Base-by-base conservation (phyloP, 352 stramenopile species). In the Globisporangium cederbergense region DNA sequence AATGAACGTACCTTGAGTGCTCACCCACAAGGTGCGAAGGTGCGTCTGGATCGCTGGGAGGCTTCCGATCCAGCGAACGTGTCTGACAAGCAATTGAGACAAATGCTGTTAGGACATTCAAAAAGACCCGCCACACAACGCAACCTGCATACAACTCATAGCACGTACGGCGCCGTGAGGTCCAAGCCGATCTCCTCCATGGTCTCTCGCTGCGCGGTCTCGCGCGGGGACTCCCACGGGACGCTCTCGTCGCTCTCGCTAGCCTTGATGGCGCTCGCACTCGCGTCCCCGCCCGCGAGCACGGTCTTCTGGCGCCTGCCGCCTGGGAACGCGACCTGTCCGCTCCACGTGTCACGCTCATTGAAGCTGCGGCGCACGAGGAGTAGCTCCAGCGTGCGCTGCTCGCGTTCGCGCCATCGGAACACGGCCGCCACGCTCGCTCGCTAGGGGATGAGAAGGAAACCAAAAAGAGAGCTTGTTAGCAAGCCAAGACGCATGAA, bases 161-260 rank as follows among this genome's bases (percentile, higher is more conserved):
- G 9, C 38, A 83, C 74, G 60, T 78, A 86, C 77, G 75, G 54
- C 28, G 63, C 46, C 9, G 78, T 77, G 32, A 95, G 81, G 42
- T 91, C 77, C 20, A 95, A 66, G 13, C 87, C 87, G 45, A 95
- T 83, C 72, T 95, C 87, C 60, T 95, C 87, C 66, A 88, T 70
- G 16, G 85, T 93, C 70, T 95, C 87, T 13, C 87, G 78, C 65
- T 78, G 72, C 10, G 85, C 87, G 7, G 82, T 93, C 66, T 93
- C 81, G 14, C 81, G 66, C 20, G 84, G 72, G 7, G 73, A 81
- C 68, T 95, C 87, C 79, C 83, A 90, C 13, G 83, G 62, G 58
- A 72, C 73, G 70, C 71, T 76, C 42, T 79, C 77, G 16, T 74
- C 64, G 2, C 54, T 68, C 28, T 78, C 60, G 38, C 64, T 58